Percentiles rank a stretch among this genome's conserved stretches.
These are phyloP conservation scores for Lathyrus aphaca DNA, from an alignment of 306 rosid species.

Conservation along the genomic window DNA sequence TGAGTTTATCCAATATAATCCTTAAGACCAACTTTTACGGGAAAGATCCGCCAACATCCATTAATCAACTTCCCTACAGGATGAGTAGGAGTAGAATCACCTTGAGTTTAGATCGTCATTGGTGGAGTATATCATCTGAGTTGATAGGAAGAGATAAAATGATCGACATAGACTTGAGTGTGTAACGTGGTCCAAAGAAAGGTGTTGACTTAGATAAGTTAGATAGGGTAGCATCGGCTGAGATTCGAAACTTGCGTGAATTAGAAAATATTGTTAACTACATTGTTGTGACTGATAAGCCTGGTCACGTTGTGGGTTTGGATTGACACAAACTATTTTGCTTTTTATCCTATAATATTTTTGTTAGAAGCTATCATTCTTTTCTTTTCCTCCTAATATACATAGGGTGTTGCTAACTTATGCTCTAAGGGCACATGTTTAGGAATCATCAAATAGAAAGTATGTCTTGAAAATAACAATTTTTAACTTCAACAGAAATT, in stretches of 20 bases:
- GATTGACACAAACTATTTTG: constrained; percentile 17
- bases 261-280: neutral
- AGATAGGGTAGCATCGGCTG: neutral
- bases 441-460: too few species aligned
- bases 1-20: neutral
- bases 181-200: neutral
- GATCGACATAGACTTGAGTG: neutral
- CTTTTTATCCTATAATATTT: constrained; percentile 10
- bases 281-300: constrained; percentile 13
- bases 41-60: neutral
- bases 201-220: neutral
- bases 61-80: neutral
- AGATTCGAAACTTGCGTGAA: neutral
- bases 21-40: neutral
- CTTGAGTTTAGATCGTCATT: neutral
- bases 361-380: constrained; percentile 21
- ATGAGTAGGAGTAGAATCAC: neutral
- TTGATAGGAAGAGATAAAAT: neutral
- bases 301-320: neutral
- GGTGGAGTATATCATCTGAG: neutral
- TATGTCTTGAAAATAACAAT: too few species aligned
- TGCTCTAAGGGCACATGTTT: too few species aligned
- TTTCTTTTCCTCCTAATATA: constrained; percentile 9
- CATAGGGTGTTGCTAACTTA: neutral
- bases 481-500: too few species aligned